These are phyloP conservation scores for Sarocladium brachiariae DNA, from an alignment of 2,329 filamentous ascomycete genomes.

Conservation along the genomic window DNA sequence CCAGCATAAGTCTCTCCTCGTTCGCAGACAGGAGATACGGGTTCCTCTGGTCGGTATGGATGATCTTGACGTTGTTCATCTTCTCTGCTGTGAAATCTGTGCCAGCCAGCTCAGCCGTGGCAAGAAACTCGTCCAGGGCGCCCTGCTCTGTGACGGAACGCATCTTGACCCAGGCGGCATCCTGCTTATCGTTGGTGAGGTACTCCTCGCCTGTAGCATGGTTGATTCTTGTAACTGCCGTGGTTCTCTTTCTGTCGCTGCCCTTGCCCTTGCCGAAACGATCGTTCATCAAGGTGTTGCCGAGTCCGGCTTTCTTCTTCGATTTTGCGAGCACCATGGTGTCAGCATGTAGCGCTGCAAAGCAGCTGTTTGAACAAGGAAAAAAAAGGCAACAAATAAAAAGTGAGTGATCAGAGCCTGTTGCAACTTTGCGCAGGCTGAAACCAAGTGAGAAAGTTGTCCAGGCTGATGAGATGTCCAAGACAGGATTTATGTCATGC, in stretches of 20 bases:
- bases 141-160: slow-evolving; percentile 96
- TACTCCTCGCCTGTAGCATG: slow-evolving; percentile 82
- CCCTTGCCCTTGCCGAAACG: slow-evolving; percentile 93
- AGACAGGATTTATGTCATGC: slow-evolving; percentile 14
- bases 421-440: neutral
- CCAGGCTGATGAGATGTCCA: neutral
- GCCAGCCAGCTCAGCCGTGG: slow-evolving; percentile 91
- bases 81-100: slow-evolving; percentile 99
- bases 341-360: neutral
- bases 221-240: slow-evolving; percentile 59
- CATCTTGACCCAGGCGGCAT: slow-evolving; percentile 98
- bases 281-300: slow-evolving; percentile 98
- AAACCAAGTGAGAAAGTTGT: neutral
- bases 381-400: neutral
- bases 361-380: neutral
- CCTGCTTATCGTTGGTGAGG: slow-evolving; percentile 81
- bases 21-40: slow-evolving; percentile 81
- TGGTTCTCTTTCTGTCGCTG: slow-evolving; percentile 65
- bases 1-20: slow-evolving; percentile 71
- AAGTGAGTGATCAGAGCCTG: neutral
- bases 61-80: slow-evolving; percentile 98
- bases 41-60: slow-evolving; percentile 93
- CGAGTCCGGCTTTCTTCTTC: slow-evolving; percentile 89
- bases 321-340: slow-evolving; percentile 59
- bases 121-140: slow-evolving; percentile 91